phyloP scores from a whole-genome alignment of 179 eudicot genomes.

The Carnegiea gigantea region DNA sequence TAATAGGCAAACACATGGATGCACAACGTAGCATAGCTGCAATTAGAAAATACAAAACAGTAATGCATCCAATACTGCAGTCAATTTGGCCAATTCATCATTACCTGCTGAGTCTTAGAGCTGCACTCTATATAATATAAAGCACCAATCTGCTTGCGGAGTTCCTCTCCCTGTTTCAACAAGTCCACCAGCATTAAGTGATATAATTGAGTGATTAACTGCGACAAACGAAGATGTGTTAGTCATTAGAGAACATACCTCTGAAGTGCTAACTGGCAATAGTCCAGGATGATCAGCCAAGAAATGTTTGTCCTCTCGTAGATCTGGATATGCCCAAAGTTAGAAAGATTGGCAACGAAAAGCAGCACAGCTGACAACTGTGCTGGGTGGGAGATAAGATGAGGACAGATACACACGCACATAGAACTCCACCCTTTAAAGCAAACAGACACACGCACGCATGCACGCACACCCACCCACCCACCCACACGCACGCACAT shows the following conservation, averaged over 20 bases:
- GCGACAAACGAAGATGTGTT: not conserved
- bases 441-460: too few relatives aligned
- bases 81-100: not conserved
- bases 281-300: constrained; percentile 96
- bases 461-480: too few relatives aligned
- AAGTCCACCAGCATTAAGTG: constrained; percentile 16
- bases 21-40: not conserved
- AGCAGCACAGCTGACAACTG: not conserved
- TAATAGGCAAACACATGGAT: too few relatives aligned
- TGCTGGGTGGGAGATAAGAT: not conserved
- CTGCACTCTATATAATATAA: constrained; percentile 86
- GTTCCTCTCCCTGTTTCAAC: constrained; percentile 79
- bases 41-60: not conserved
- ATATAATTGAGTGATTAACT: not conserved
- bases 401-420: not conserved
- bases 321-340: constrained; percentile 45
- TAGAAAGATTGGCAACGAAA: not conserved
- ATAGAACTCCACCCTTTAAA: too few relatives aligned
- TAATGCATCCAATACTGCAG: not conserved
- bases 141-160: constrained; percentile 97
- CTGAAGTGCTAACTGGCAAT: constrained; percentile 77
- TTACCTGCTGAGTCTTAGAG: constrained; percentile 97
- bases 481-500: too few relatives aligned
- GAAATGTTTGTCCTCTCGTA: constrained; percentile 87
- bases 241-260: constrained; percentile 36